These are phyloP conservation scores for Psilocybe sp. DNA, from an alignment of 768 basidiomycete genomes.

Conservation along the genomic window DNA sequence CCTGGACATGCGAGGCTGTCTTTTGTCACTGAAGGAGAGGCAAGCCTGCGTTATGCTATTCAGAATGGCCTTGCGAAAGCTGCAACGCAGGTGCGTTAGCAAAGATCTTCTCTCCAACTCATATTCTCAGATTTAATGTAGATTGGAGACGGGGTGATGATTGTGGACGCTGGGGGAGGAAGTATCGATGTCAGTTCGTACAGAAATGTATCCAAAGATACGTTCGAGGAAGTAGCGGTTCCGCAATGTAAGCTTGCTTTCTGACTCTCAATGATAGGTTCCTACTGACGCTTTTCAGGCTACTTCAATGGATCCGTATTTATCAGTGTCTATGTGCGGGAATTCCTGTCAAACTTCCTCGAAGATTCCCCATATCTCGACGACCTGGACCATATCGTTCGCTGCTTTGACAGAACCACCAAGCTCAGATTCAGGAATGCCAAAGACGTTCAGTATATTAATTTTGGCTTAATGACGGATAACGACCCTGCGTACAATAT, in stretches of 20 bases:
- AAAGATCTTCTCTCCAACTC: not conserved
- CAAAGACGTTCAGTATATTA: slow-evolving; percentile 37
- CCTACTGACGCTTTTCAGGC: slow-evolving; percentile 25
- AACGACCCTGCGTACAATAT: slow-evolving; percentile 35
- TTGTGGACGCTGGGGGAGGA: slow-evolving; percentile 62
- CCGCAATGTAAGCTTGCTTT: slow-evolving; percentile 36
- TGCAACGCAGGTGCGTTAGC: slow-evolving; percentile 3
- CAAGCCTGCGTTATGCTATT: slow-evolving; percentile 45
- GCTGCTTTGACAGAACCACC: slow-evolving; percentile 42
- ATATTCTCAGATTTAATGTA: slow-evolving; percentile 12
- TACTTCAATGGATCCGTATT: slow-evolving; percentile 43
- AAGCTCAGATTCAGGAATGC: slow-evolving; percentile 37
- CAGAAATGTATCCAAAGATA: slow-evolving; percentile 14
- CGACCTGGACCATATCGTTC: slow-evolving; percentile 33
- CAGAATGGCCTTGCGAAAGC: slow-evolving; percentile 25
- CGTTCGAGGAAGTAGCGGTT: slow-evolving; percentile 47
- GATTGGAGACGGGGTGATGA: slow-evolving; percentile 42
- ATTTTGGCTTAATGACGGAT: slow-evolving; percentile 41
- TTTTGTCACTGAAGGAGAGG: slow-evolving; percentile 55
- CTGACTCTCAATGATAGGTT: not conserved
- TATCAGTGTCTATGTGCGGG: slow-evolving; percentile 7
- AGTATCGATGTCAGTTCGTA: slow-evolving; percentile 60
- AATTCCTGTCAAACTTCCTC: slow-evolving; percentile 24
- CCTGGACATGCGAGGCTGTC: slow-evolving; percentile 32
- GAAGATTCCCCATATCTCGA: slow-evolving; percentile 6